Conservation (phyloP, 1,139 yeast genomes). For the Diutina sp. region DNA sequence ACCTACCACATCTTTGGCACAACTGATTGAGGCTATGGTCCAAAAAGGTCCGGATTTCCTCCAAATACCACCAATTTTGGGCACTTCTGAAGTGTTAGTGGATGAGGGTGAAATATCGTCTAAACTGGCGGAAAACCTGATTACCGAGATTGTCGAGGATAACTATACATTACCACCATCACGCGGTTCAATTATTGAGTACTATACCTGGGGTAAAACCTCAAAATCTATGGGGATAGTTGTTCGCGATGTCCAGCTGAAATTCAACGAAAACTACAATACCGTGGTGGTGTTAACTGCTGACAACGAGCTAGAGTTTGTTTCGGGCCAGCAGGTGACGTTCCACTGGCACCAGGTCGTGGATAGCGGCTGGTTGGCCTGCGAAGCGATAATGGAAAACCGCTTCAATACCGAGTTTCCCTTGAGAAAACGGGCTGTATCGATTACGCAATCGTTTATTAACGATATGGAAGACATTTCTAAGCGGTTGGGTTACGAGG, state of each 20-base stretch:
- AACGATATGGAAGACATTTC: neutral
- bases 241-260: constrained; percentile 15
- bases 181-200: constrained; percentile 25
- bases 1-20: neutral
- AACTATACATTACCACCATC: constrained; percentile 12
- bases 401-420: constrained; percentile 11
- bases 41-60: neutral
- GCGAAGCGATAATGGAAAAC: constrained; percentile 10
- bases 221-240: constrained; percentile 19
- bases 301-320: constrained; percentile 16
- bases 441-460: constrained; percentile 12
- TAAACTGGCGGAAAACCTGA: neutral
- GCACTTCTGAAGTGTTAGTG: no score
- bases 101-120: no score
- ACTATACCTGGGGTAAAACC: constrained; percentile 8
- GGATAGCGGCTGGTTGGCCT: constrained; percentile 11
- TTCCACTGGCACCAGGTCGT: constrained; percentile 17
- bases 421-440: constrained; percentile 11
- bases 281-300: constrained; percentile 19
- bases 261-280: constrained; percentile 22
- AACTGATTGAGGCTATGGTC: no score
- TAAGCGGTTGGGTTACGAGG: constrained; percentile 7
- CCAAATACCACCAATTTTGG: neutral
- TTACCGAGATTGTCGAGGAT: constrained; percentile 8
- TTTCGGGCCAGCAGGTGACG: constrained; percentile 15